A percentile compares a stretch with the other conserved stretches of the same genome.
phyloP scores from a whole-genome alignment of 371 early-diverging fungal species.

The Catenaria anguillulae region DNA sequence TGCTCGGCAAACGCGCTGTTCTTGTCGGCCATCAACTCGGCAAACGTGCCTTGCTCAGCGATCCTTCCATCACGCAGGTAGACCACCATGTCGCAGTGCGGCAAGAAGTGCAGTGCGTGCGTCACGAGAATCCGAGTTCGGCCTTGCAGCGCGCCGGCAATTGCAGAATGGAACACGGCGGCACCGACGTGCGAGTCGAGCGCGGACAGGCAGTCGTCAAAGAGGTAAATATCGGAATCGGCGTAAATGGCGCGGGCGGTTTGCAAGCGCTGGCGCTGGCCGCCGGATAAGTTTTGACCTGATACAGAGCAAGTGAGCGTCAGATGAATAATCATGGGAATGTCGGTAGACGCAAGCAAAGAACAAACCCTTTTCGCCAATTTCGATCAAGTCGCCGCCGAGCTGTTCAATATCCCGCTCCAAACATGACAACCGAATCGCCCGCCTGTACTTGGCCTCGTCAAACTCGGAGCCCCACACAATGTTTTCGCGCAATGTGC shows the following conservation, averaged over 20 bases:
- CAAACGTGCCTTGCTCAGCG: conserved; percentile 52
- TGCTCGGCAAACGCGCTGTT: neutral
- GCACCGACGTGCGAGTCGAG: conserved; percentile 85
- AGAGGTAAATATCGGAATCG: conserved; percentile 61
- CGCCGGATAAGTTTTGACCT: conserved; percentile 79
- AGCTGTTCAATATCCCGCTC: conserved; percentile 62
- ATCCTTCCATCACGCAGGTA: conserved; percentile 61
- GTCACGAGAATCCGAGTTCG: conserved; percentile 82
- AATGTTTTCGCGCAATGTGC: conserved; percentile 78
- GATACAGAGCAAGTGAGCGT: too few species aligned
- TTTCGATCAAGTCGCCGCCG: conserved; percentile 80
- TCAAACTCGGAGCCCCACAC: conserved; percentile 74
- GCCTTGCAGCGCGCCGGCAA: conserved; percentile 55
- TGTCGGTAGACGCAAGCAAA: too few species aligned
- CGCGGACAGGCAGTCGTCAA: conserved; percentile 71
- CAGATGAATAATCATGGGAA: too few species aligned
- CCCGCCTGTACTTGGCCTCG: conserved; percentile 48
- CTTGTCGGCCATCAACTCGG: conserved; percentile 20
- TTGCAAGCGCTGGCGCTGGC: conserved; percentile 61
- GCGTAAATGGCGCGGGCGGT: conserved; percentile 71
- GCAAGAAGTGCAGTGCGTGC: conserved; percentile 70
- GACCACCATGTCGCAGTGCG: conserved; percentile 45
- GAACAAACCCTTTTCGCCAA: conserved; percentile 89
- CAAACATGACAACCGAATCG: conserved; percentile 39
- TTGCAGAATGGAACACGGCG: conserved; percentile 60